phyloP scores from a whole-genome alignment of 2,329 filamentous ascomycete species.

The Thielaviopsis punctulata region DNA sequence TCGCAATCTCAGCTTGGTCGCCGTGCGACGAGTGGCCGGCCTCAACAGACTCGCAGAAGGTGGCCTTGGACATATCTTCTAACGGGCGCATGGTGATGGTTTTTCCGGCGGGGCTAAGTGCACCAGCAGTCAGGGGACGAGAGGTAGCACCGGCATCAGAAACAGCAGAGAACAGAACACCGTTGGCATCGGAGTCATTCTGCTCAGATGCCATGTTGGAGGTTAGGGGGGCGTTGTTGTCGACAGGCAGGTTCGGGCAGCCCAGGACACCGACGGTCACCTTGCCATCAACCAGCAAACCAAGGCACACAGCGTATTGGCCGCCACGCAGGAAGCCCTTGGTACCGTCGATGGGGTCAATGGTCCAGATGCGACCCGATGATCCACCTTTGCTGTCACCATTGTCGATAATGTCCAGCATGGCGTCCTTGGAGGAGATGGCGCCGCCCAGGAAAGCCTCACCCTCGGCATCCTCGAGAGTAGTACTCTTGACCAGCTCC shows the following conservation, averaged over 20 bases:
- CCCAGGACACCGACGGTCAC: constrained; percentile 89
- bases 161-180: constrained; percentile 78
- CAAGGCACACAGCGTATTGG: constrained; percentile 92
- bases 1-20: constrained; percentile 58
- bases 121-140: constrained; percentile 46
- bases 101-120: constrained; percentile 34
- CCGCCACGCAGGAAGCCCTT: constrained; percentile 93
- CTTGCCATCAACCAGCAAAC: constrained; percentile 78
- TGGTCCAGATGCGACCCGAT: constrained; percentile 75
- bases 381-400: constrained; percentile 55
- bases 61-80: constrained; percentile 57
- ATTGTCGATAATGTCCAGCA: constrained; percentile 50
- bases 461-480: constrained; percentile 38
- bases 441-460: constrained; percentile 55
- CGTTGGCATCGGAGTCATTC: constrained; percentile 52
- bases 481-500: constrained; percentile 52
- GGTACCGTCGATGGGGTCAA: constrained; percentile 95
- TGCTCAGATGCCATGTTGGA: constrained; percentile 43
- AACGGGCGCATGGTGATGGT: constrained; percentile 50
- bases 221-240: constrained; percentile 52
- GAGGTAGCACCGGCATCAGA: constrained; percentile 64
- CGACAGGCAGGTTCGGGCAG: constrained; percentile 85
- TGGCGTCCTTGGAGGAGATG: constrained; percentile 45
- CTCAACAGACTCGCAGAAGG: constrained; percentile 95
- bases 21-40: constrained; percentile 79